Percentiles rank a stretch among this genome's conserved stretches.
phyloP scores from a whole-genome alignment of 2,329 filamentous ascomycete genomes.

The Grosmannia serpens region DNA sequence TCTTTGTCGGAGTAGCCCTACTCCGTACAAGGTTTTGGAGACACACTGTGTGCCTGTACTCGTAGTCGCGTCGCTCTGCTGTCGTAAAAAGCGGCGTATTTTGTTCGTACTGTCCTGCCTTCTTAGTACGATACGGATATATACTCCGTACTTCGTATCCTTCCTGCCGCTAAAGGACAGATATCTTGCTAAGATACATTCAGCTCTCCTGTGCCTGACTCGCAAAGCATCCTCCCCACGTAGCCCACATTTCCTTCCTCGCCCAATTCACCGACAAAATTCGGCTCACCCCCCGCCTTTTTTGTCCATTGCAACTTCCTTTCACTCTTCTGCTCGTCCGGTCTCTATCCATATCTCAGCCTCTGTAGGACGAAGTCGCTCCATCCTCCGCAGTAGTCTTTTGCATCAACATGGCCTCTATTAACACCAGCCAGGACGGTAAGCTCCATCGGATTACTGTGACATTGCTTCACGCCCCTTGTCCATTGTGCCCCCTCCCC shows the following conservation, averaged over 20 bases:
- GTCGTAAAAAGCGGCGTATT: background rate
- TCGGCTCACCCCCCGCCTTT: constrained; percentile 6
- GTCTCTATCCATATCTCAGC: background rate
- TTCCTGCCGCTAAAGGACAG: background rate
- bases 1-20: too few relatives aligned
- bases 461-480: background rate
- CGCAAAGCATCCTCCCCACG: background rate
- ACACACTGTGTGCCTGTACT: too few relatives aligned
- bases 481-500: background rate
- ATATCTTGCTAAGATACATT: background rate
- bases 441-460: background rate
- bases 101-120: background rate
- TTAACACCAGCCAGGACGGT: constrained; percentile 6
- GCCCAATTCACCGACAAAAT: constrained; percentile 6
- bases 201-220: background rate
- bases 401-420: constrained; percentile 1
- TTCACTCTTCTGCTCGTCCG: background rate
- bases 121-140: background rate
- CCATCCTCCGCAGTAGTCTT: background rate
- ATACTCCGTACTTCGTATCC: background rate
- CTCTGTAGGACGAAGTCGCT: background rate
- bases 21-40: too few relatives aligned
- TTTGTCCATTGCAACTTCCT: constrained; percentile 4
- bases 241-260: constrained; percentile 7
- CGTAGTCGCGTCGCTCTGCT: too few relatives aligned